Evolutionary conservation across 805 yeast genomes (phyloP).

Genomic region (Zygosaccharomyces pseudorouxii): DNA sequence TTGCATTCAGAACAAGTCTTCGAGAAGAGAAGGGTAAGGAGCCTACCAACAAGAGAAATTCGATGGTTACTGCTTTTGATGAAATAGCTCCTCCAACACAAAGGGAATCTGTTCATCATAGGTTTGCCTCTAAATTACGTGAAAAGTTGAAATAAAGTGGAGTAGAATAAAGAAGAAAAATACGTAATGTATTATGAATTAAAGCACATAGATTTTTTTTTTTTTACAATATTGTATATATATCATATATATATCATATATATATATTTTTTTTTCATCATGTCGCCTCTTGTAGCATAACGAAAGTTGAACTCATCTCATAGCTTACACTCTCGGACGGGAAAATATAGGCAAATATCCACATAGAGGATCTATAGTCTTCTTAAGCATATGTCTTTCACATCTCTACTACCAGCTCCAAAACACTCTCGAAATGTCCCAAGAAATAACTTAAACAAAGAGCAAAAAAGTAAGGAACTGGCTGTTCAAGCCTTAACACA

Average conservation of each 20-base stretch:
- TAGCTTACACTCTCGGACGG: no score
- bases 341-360: neutral
- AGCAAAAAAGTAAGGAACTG: slow-evolving; percentile 4
- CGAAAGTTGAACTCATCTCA: no score
- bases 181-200: neutral
- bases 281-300: no score
- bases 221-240: neutral
- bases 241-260: slow-evolving; percentile 1
- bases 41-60: slow-evolving; percentile 8
- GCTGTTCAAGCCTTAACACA: slow-evolving; percentile 9
- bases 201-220: no score
- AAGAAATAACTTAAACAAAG: neutral
- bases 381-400: slow-evolving; percentile 17
- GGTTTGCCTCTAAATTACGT: slow-evolving; percentile 24
- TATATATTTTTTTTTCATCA: no score
- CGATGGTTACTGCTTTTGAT: slow-evolving; percentile 5
- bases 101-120: slow-evolving; percentile 18
- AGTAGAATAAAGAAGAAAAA: neutral
- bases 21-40: slow-evolving; percentile 21
- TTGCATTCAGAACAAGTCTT: slow-evolving; percentile 32
- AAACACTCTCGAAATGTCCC: slow-evolving; percentile 5
- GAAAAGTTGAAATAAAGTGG: slow-evolving; percentile 20
- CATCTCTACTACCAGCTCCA: slow-evolving; percentile 27
- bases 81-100: slow-evolving; percentile 8
- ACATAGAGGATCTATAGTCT: neutral